phyloP scores from a whole-genome alignment of 2,329 filamentous ascomycete species.

The Aspergillus sp. region DNA sequence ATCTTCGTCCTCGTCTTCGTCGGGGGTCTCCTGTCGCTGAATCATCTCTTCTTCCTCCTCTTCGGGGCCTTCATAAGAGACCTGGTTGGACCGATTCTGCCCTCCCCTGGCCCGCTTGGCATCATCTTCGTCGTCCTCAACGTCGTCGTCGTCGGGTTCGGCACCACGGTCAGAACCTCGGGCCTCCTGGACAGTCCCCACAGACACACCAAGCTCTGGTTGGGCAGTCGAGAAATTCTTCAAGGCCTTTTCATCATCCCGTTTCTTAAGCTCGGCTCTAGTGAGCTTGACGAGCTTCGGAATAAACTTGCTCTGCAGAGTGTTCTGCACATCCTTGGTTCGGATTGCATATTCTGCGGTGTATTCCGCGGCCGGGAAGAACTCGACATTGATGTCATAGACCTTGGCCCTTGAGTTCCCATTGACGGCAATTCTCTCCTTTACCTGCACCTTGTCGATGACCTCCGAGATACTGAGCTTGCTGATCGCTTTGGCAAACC shows the following conservation, averaged over 20 bases:
- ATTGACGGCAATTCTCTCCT: constrained; percentile 67
- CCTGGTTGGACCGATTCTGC: constrained; percentile 67
- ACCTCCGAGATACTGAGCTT: constrained; percentile 75
- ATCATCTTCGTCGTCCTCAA: constrained; percentile 70
- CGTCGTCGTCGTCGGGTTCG: constrained; percentile 58
- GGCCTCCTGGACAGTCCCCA: constrained; percentile 47
- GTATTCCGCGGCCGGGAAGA: constrained; percentile 82
- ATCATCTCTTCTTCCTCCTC: constrained; percentile 79
- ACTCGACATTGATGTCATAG: constrained; percentile 70
- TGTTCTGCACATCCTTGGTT: constrained; percentile 63
- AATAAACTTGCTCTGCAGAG: constrained; percentile 74
- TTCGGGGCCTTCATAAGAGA: constrained; percentile 86
- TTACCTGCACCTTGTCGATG: constrained; percentile 69
- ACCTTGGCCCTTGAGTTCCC: constrained; percentile 66
- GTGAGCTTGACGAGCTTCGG: constrained; percentile 61
- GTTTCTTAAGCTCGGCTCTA: constrained; percentile 70
- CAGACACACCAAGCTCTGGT: constrained; percentile 62
- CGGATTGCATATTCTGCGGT: constrained; percentile 74
- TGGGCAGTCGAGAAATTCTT: constrained; percentile 56
- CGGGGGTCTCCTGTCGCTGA: constrained; percentile 50
- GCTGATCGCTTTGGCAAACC: constrained; percentile 87
- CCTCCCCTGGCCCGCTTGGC: constrained; percentile 50
- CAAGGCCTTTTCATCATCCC: constrained; percentile 50
- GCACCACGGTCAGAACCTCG: constrained; percentile 42
- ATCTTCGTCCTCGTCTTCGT: constrained; percentile 45